These are phyloP conservation scores for Pythium dissimile DNA, from an alignment of 352 stramenopile genomes.

Conservation along the genomic window DNA sequence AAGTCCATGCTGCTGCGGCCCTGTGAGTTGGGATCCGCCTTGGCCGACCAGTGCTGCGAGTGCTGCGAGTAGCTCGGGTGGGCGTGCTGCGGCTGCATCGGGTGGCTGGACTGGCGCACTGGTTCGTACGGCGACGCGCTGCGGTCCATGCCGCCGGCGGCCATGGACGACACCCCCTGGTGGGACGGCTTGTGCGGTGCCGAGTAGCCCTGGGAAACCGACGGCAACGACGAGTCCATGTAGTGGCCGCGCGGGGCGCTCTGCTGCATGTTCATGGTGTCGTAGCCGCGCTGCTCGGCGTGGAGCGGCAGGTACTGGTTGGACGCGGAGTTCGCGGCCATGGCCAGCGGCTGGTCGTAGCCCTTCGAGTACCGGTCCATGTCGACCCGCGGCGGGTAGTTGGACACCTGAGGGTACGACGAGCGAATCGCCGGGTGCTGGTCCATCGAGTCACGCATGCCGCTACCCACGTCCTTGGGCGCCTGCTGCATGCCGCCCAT, in stretches of 20 bases:
- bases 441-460: conserved; percentile 36
- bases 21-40: conserved; percentile 31
- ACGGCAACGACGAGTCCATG: conserved; percentile 47
- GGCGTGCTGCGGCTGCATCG: conserved; percentile 7
- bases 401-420: conserved; percentile 30
- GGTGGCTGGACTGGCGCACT: conserved; percentile 9
- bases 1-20: conserved; percentile 52
- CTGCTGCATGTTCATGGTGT: conserved; percentile 54
- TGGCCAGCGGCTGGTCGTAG: conserved; percentile 41
- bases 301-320: conserved; percentile 78
- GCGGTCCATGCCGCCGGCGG: conserved; percentile 40
- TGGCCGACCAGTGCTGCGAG: conserved; percentile 38
- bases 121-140: conserved; percentile 26
- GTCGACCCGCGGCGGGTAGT: conserved; percentile 41
- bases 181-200: conserved; percentile 19
- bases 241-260: conserved; percentile 43
- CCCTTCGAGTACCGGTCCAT: conserved; percentile 72
- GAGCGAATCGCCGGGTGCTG: conserved; percentile 37
- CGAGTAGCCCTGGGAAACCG: conserved; percentile 54
- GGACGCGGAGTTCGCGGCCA: conserved; percentile 5
- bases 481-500: conserved; percentile 23
- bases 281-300: conserved; percentile 68
- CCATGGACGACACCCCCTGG: conserved; percentile 15
- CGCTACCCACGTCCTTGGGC: conserved; percentile 40
- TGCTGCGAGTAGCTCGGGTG: conserved; percentile 36